Base-by-base conservation (phyloP, 1,139 yeast genomes). In the Kazachstania sp. region DNA sequence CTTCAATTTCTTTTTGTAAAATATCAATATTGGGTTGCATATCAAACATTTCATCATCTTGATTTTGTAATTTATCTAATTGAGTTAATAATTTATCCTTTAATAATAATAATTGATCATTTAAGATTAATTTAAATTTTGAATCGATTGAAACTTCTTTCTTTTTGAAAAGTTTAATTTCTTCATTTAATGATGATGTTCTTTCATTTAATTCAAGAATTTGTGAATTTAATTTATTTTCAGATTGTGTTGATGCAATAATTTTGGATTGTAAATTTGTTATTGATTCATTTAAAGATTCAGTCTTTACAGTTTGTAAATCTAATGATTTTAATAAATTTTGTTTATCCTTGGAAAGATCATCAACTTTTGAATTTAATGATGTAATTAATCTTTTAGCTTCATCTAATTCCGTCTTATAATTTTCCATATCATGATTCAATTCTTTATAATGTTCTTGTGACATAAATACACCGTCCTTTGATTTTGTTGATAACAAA, bases 391-490 rank as follows among this genome's bases (percentile, higher is more conserved):
- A 61, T 43, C 74, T 56, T 45, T 66, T 61, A 16, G 65, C 59
- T 51, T 75, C 79, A 35, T 68, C 69, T 7, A 72, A 63, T 52
- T 74, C 77, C 5, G 71, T 71, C 43, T 70, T 72, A 43, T 68
- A 66, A 48, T 69, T 73, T 50, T 73, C 75, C 19, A 71, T 61
- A 46, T 72, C 74, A 47, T 68, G 69, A 49, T 75, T 69, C 34
- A 81, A 53, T 35, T 71, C 73, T 44, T 73, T 72, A 56, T 80
- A 80, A 56, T 80, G 80, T 7, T 68, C 72, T 43, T 78, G 79
- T 54, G 79, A 78, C 72, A 83, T 64, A 60, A 70, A 80, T 15
- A 82, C 72, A 1, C 88, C 88, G 55, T 79, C 83, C 57, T 76
- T 81, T 13, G 69, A 67, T 52, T 83, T 71, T 0, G 87, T 74